Evolutionary conservation across 2,329 filamentous ascomycete genomes (phyloP).

Genomic region (Phaeosphaeria sp.): DNA sequence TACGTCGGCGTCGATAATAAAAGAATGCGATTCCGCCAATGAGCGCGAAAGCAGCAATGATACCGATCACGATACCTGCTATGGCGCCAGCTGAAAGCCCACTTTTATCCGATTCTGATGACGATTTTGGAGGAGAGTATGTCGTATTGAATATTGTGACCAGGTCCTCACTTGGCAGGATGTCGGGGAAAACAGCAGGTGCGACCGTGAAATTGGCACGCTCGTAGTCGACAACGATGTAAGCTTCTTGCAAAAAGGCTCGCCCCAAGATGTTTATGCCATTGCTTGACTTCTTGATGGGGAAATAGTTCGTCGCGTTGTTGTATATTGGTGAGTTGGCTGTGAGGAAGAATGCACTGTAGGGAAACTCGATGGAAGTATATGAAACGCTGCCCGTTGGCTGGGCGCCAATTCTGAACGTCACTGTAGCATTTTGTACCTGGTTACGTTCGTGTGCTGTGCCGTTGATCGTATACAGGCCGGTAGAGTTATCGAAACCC

Average conservation of each 20-base stretch:
- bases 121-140: conserved; percentile 9
- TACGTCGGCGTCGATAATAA: conserved; percentile 33
- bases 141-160: conserved; percentile 31
- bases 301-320: conserved; percentile 35
- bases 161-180: conserved; percentile 25
- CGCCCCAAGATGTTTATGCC: conserved; percentile 40
- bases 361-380: conserved; percentile 35
- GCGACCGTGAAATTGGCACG: conserved; percentile 42
- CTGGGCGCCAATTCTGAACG: conserved; percentile 30
- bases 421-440: conserved; percentile 32
- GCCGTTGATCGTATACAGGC: conserved; percentile 46
- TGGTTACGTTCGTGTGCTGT: conserved; percentile 29
- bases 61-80: conserved; percentile 44
- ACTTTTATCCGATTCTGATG: conserved; percentile 7
- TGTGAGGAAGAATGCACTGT: conserved; percentile 35
- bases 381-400: conserved; percentile 11
- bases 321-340: conserved; percentile 13
- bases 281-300: conserved; percentile 35
- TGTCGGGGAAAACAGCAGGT: conserved; percentile 29
- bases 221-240: conserved; percentile 48
- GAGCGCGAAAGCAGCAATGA: conserved; percentile 33
- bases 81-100: conserved; percentile 38
- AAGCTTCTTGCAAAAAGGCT: conserved; percentile 47
- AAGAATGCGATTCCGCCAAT: conserved; percentile 34
- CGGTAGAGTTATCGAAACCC: conserved; percentile 34